phyloP scores from a whole-genome alignment of 192 early-diverging fungal species.

The Jimgerdemannia flammicorona region DNA sequence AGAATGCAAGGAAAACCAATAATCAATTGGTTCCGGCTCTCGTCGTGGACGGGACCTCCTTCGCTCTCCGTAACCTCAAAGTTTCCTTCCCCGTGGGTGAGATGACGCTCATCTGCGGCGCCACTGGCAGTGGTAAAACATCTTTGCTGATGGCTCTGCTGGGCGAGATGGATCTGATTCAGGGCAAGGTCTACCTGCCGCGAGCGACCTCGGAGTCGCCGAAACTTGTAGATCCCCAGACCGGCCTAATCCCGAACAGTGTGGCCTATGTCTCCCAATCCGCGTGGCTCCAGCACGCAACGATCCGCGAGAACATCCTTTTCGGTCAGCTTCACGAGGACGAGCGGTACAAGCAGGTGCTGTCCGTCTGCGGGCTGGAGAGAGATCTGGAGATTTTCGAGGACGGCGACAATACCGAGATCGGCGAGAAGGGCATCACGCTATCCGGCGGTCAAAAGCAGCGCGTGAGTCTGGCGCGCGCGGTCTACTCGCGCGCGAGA shows the following conservation, averaged over 20 bases:
- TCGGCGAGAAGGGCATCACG: constrained; percentile 64
- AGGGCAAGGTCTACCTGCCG: constrained; percentile 33
- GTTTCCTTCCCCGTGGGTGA: constrained; percentile 45
- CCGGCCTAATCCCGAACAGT: constrained; percentile 11
- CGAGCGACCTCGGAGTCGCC: constrained; percentile 14
- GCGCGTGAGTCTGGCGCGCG: constrained; percentile 74
- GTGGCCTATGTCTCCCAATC: constrained; percentile 45
- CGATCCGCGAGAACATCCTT: constrained; percentile 67
- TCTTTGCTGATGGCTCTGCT: constrained; percentile 44
- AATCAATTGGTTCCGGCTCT: constrained; percentile 1
- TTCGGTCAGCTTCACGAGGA: constrained; percentile 48
- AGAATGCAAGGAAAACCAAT: constrained; percentile 2
- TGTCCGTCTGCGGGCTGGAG: constrained; percentile 68
- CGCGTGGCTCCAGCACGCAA: constrained; percentile 58
- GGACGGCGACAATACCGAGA: constrained; percentile 65
- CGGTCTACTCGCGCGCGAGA: constrained; percentile 67
- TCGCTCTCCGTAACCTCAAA: constrained; percentile 24
- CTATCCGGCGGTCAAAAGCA: constrained; percentile 75
- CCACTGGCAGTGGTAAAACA: constrained; percentile 70
- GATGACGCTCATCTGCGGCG: constrained; percentile 59
- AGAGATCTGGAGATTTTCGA: constrained; percentile 60
- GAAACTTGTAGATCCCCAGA: constrained; percentile 19
- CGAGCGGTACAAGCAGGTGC: constrained; percentile 58
- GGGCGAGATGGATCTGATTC: constrained; percentile 47
- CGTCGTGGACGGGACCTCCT: constrained; percentile 10